Evolutionary conservation across 176 grass and related monocot species (phyloP), one percentile per base, ranked within the genome.

Genomic region (Rhynchospora tenuis): DNA sequence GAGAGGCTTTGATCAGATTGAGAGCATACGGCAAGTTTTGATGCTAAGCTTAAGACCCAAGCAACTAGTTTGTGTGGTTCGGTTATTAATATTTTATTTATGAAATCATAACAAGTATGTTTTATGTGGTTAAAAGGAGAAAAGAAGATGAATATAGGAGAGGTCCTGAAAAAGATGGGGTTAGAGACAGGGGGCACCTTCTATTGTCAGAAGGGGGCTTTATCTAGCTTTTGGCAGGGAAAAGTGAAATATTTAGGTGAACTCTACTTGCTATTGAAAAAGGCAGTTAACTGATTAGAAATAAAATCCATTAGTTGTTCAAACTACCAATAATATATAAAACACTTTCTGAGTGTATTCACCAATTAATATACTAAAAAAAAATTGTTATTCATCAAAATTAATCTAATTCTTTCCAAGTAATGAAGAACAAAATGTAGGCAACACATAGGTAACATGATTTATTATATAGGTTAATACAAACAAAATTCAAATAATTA

Each of bases 41-140:
- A 85, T 92, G 88, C 87, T 71, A 92, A 84, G 56, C 90, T 92
- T 92, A 75, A 83, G 80, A 64, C 22, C 78, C 67, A 92, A 91
- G 87, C 87, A 92, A 92, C 84, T 64, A 64, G 24, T 6, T 27
- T 64, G 23, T 65, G 59, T 46, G n/a, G 42, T 46, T 63, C 50
- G 20, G 26, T 65, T 82, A n/a, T 45, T 42, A 22, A 3, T 82
- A 47, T 27, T 82, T 82, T 73, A 72, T 73, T 66, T 5, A 83
- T 26, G 76, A 71, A 52, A 52, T 16, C 24, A 84, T 71, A 74
- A 65, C 17, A 44, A 51, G 19, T 24, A 3, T 9, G 48, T 68
- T 54, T 59, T 45, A 16, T 56, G 76, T 70, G 55, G 5, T 19
- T 60, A 62, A 57, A 52, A 73, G 48, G 67, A 44, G 23, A 65